phyloP scores from a whole-genome alignment of 202 grass and related monocot genomes.

The Cymbopogon flexuosus region DNA sequence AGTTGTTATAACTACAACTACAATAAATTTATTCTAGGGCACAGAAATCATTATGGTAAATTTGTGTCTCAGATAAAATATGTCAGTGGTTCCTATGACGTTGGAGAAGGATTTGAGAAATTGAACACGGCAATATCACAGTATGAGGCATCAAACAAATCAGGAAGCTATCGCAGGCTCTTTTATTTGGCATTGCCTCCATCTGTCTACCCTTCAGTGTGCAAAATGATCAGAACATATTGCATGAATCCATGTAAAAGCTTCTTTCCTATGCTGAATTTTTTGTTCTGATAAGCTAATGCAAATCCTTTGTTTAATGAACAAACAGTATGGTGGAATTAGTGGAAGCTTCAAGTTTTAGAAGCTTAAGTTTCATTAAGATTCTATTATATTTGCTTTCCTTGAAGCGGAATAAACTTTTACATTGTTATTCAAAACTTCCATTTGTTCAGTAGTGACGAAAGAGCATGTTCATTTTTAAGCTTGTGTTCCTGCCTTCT shows the following conservation, averaged over 20 bases:
- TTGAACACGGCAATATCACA: constrained; percentile 77
- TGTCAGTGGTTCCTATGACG: constrained; percentile 93
- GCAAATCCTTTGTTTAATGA: not conserved
- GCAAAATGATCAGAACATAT: constrained; percentile 92
- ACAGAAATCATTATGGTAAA: constrained; percentile 13
- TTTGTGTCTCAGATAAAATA: constrained; percentile 87
- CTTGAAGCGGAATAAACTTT: not conserved
- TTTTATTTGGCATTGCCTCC: constrained; percentile 99
- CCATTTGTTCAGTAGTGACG: not conserved
- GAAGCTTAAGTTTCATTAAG: constrained; percentile 9
- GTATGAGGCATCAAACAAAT: constrained; percentile 64
- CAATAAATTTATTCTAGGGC: constrained; percentile 5
- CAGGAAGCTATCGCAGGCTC: constrained; percentile 75
- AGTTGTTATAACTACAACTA: constrained; percentile 18
- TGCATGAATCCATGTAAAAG: constrained; percentile 91
- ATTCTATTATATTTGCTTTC: constrained; percentile 2
- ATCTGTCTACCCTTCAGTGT: constrained; percentile 98
- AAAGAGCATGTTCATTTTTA: not conserved
- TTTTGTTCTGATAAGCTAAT: constrained; percentile 2
- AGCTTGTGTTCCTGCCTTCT: not conserved
- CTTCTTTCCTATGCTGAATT: not conserved
- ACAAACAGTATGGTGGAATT: not conserved
- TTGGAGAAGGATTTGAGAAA: constrained; percentile 68
- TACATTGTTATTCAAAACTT: not conserved
- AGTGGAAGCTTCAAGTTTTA: not conserved